A percentile compares a stretch with the other conserved stretches of the same genome.
phyloP scores from a whole-genome alignment of 176 grass and related monocot genomes.

The Oryza glaberrima region DNA sequence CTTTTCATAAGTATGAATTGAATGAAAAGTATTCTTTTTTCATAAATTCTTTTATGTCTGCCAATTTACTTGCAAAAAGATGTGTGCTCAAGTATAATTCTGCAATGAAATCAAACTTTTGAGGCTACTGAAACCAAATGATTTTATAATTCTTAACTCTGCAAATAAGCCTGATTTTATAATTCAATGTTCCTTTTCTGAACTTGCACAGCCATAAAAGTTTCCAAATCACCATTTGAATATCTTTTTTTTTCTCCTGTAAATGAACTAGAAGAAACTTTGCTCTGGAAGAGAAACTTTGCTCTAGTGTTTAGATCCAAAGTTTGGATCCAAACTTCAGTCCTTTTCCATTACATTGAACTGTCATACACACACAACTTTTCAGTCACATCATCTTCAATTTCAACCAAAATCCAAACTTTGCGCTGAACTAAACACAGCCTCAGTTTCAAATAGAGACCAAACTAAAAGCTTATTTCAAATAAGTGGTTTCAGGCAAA shows the following conservation, averaged over 20 bases:
- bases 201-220: background rate
- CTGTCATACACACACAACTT: too few relatives aligned
- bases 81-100: too few relatives aligned
- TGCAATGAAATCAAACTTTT: background rate
- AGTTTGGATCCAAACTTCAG: too few relatives aligned
- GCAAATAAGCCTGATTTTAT: background rate
- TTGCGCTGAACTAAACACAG: too few relatives aligned
- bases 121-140: background rate
- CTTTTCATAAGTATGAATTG: conserved; percentile 5
- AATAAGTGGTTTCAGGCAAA: background rate
- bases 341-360: too few relatives aligned
- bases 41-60: background rate
- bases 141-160: background rate
- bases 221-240: background rate
- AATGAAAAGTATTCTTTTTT: conserved; percentile 17
- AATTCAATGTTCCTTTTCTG: too few relatives aligned
- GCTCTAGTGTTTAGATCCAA: too few relatives aligned
- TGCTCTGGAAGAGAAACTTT: too few relatives aligned
- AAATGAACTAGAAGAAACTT: too few relatives aligned
- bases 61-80: background rate
- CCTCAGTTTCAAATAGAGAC: background rate
- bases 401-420: too few relatives aligned
- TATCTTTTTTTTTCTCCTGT: too few relatives aligned
- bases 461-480: background rate
- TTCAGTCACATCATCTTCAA: too few relatives aligned